These are phyloP conservation scores for Pichia sp. DNA, from an alignment of 1,139 yeast species.

Conservation along the genomic window DNA sequence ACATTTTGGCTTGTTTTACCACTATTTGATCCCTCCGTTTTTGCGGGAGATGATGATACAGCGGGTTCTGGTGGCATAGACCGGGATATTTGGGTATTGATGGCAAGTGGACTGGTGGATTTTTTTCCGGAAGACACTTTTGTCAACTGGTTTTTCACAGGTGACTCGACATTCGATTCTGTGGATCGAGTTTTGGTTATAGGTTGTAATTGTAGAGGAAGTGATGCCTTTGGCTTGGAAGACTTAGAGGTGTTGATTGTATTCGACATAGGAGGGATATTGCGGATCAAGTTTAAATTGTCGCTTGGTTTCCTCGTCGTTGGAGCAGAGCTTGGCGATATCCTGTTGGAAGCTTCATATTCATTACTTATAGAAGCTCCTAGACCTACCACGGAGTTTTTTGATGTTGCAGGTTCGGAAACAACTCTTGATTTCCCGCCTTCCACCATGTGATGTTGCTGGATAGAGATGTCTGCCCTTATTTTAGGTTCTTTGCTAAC, in stretches of 20 bases:
- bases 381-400: background rate
- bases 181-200: background rate
- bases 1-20: conserved; percentile 2
- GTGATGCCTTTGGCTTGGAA: background rate
- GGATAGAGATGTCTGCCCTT: background rate
- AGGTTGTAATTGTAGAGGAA: conserved; percentile 4
- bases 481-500: background rate
- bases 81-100: conserved; percentile 1
- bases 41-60: conserved; percentile 5
- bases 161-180: background rate
- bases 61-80: background rate
- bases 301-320: conserved; percentile 10
- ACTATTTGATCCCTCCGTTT: conserved; percentile 3
- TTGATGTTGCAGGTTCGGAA: conserved; percentile 7
- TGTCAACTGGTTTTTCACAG: background rate
- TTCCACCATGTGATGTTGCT: background rate
- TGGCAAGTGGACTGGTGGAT: background rate
- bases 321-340: conserved; percentile 11
- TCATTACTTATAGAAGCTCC: background rate
- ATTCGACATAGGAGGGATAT: conserved; percentile 15
- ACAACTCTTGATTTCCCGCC: background rate
- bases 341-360: background rate
- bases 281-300: background rate
- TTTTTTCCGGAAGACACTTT: background rate
- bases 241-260: background rate